A percentile compares a stretch with the other conserved stretches of the same genome.
phyloP scores from a whole-genome alignment of 495 filamentous ascomycete genomes.

The Penicillium diatomitis region DNA sequence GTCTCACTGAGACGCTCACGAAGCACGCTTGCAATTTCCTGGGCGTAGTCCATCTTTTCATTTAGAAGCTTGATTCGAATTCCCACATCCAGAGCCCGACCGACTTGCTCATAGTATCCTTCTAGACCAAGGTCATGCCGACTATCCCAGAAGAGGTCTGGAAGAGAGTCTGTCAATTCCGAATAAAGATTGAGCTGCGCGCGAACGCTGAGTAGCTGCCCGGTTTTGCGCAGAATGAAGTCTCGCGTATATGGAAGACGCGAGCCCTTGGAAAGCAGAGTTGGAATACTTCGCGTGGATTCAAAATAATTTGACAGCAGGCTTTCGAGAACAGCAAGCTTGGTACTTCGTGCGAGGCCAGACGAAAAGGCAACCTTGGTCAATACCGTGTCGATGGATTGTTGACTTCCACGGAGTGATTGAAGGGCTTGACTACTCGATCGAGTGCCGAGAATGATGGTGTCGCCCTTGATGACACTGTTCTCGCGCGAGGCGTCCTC shows the following conservation, averaged over 20 bases:
- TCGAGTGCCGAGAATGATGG: conserved; percentile 81
- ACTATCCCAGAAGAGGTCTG: conserved; percentile 95
- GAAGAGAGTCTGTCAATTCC: conserved; percentile 88
- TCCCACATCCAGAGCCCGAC: conserved; percentile 82
- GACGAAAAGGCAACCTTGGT: conserved; percentile 96
- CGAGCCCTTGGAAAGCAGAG: conserved; percentile 54
- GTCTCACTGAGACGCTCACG: conserved; percentile 84
- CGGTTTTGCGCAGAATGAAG: conserved; percentile 87
- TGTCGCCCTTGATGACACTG: conserved; percentile 76
- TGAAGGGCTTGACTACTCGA: conserved; percentile 8
- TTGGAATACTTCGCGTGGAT: conserved; percentile 71
- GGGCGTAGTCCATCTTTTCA: conserved; percentile 95
- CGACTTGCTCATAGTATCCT: conserved; percentile 90
- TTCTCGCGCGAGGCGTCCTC: conserved; percentile 66
- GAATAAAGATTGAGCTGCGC: conserved; percentile 95
- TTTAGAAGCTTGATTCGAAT: conserved; percentile 87
- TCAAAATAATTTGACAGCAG: conserved; percentile 76
- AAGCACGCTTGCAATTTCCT: conserved; percentile 86
- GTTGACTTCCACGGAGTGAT: conserved; percentile 11
- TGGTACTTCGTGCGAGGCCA: conserved; percentile 89
- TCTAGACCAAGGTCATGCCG: conserved; percentile 79
- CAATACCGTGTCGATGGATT: conserved; percentile 64
- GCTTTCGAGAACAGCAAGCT: conserved; percentile 85
- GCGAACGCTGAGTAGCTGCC: conserved; percentile 80
- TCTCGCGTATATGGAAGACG: conserved; percentile 60